Evolutionary conservation across 1,139 yeast species (phyloP), one percentile per base, ranked within the genome.

Genomic region (Kluyveromyces sp.): DNA sequence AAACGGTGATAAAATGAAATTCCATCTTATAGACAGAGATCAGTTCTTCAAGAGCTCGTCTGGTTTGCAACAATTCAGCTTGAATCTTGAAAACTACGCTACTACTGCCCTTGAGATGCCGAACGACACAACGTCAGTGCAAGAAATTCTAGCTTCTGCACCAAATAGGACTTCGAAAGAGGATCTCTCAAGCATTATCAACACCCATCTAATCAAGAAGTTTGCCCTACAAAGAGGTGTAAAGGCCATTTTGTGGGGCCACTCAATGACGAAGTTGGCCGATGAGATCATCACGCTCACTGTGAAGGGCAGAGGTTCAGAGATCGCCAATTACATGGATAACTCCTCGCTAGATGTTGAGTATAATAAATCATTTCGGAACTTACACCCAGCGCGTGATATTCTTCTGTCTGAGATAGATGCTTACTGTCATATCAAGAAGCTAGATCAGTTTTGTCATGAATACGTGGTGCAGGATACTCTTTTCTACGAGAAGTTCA

Each of bases 251-350:
- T 49, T 87, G 2, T 80, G 78, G 65, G 87, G 94, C 0, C 85
- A 83, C 57, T 78, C 86, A 16, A 85, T 86, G 89, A 84, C 95
- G 1, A 73, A 81, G 42, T 60, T 89, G 13, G 95, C 97, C 1
- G 87, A 83, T 53, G 80, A 80, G 46, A 78, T 86, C 19, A 70
- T 92, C 28, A 74, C 95, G 0, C 67, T 83, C 46, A 82, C 95
- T 0, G 89, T 89, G n/a, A 85, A 83, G 55, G 98, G 98, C 7
- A 74, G 96, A 49, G 97, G 97, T 0, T 71, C 83, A 2, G 73
- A 73, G 28, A 73, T 89, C 8, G 75, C 85, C 35, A 59, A 65
- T 12, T 63, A 69, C 12, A 61, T 83, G 34, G 67, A 78, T n/a
- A 78, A 78, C 53, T 73, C 70, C 16, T 51, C 54, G 0, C 59